A percentile compares a stretch with the other conserved stretches of the same genome.
Evolutionary conservation across 352 stramenopile species (phyloP).

Genomic region (Salisapilia sapeloensis): DNA sequence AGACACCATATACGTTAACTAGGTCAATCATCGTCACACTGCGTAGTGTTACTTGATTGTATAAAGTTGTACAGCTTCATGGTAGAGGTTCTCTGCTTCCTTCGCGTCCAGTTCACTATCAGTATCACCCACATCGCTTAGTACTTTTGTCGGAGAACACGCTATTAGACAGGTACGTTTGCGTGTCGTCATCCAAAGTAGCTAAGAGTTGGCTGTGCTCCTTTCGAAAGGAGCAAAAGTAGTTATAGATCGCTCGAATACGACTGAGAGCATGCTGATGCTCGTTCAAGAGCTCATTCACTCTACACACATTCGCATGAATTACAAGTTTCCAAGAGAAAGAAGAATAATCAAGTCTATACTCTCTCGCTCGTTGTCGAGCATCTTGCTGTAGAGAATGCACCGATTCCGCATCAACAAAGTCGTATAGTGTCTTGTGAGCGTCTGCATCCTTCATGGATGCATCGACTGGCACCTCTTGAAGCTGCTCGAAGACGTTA

Average conservation of each 20-base stretch:
- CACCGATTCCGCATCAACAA: slow-evolving; percentile 67
- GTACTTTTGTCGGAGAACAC: background rate
- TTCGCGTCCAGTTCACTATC: slow-evolving; percentile 1
- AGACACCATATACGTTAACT: slow-evolving; percentile 1
- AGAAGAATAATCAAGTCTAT: no score
- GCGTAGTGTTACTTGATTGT: slow-evolving; percentile 5
- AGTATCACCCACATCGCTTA: background rate
- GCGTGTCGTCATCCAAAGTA: slow-evolving; percentile 8
- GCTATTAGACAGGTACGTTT: no score
- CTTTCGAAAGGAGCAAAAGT: slow-evolving; percentile 42
- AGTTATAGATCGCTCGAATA: slow-evolving; percentile 39
- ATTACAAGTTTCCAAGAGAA: background rate
- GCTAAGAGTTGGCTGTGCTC: slow-evolving; percentile 13
- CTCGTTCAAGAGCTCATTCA: slow-evolving; percentile 44
- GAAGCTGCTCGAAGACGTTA: slow-evolving; percentile 48
- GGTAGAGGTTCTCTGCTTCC: slow-evolving; percentile 5
- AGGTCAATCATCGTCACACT: background rate
- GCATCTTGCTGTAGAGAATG: slow-evolving; percentile 61
- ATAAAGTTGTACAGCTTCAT: background rate
- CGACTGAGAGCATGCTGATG: slow-evolving; percentile 45
- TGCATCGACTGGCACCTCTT: slow-evolving; percentile 24
- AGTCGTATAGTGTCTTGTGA: slow-evolving; percentile 72
- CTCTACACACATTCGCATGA: slow-evolving; percentile 8
- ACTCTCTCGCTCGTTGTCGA: slow-evolving; percentile 54
- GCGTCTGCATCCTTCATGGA: slow-evolving; percentile 20